phyloP scores from a whole-genome alignment of 139 green algal genomes.

The Coelastrella sp. region DNA sequence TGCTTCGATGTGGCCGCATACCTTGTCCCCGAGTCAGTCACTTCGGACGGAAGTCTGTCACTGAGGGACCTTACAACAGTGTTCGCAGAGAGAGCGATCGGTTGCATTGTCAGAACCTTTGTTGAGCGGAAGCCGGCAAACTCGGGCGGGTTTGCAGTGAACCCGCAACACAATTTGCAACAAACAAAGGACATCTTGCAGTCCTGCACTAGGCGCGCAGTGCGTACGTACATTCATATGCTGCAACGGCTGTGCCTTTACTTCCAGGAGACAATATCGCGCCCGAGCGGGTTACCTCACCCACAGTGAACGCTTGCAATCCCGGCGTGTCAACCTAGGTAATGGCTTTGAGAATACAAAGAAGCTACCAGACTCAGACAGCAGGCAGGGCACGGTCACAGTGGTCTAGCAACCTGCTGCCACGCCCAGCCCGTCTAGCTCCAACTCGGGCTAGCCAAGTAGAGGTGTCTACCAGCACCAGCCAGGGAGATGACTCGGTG shows the following conservation, averaged over 20 bases:
- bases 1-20: neutral
- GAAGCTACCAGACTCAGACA: too few species aligned
- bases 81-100: neutral
- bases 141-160: neutral
- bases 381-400: too few species aligned
- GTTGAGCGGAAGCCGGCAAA: neutral
- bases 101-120: neutral
- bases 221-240: too few species aligned
- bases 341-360: too few species aligned
- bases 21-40: constrained; percentile 53
- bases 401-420: neutral
- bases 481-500: neutral
- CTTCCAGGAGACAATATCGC: too few species aligned
- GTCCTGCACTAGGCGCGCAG: too few species aligned
- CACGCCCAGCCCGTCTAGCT: neutral
- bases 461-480: neutral
- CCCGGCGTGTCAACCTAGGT: too few species aligned
- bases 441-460: neutral
- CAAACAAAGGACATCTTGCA: too few species aligned
- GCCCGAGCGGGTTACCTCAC: too few species aligned
- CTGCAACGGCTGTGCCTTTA: too few species aligned
- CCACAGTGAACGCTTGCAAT: too few species aligned
- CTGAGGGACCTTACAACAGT: constrained; percentile 43
- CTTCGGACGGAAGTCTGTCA: constrained; percentile 45
- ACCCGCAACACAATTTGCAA: neutral